Evolutionary conservation across 177 flowering plant genomes (phyloP), one percentile per base, ranked within the genome.

Genomic region (Telopea speciosissima): DNA sequence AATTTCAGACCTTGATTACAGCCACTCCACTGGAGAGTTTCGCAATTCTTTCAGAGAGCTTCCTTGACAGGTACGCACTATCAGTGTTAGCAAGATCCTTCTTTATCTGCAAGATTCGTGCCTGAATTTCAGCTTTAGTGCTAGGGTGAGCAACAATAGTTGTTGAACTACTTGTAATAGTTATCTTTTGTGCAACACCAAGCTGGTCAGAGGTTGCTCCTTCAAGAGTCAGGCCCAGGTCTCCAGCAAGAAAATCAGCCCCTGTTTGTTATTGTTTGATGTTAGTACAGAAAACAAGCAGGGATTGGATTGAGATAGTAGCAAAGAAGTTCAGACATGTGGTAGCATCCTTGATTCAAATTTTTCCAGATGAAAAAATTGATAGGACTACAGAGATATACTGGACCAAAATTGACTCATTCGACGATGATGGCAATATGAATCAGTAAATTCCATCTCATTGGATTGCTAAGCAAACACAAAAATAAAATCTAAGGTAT

Each of bases 21-120:
- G 97, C 96, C 74, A 95, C 89, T 63, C 99, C 97, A 69, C 97
- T 90, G 64, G 81, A 85, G 70, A 95, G 93, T 80, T 89, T 89
- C 63, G 99, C 97, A 73, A 95, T 86, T 76, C 99, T 87, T 79
- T 89, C 91, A 33, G 89, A 76, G 33, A 95, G 90, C 86, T 91
- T 95, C 63, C 75, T 76, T 44, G 85, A 79, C 68, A 82, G 24
- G 76, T 81, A 76, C 24, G 81, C 76, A 82, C 73, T 90, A 71
- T 90, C 95, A 23, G 95, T 83, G 76, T 84, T 92, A 62, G 85
- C 81, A 33, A 94, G 81, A 81, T 90, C 98, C 78, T 90, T 92
- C 84, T 94, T 94, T 70, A 94, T 83, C 81, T 94, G 95, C 66
- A 76, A 79, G 68, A 94, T 81, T 73, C 98, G 85, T 67, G 98